These are phyloP conservation scores for Phytophthora rubi DNA, from an alignment of 352 stramenopile genomes.

Conservation along the genomic window DNA sequence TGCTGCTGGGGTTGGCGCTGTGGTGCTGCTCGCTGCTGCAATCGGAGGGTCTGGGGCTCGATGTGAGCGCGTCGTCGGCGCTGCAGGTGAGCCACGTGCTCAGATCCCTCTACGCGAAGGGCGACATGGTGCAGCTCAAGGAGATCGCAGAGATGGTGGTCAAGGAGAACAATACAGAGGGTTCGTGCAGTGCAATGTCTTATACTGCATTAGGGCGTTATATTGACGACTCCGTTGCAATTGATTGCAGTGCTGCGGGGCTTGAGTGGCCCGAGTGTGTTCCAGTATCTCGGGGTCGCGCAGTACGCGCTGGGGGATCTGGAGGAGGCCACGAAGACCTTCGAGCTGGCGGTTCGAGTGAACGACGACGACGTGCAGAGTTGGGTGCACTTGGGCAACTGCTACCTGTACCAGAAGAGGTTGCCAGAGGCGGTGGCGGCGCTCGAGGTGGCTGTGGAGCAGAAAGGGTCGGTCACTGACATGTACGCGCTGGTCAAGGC, in stretches of 20 bases:
- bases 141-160: slow-evolving; percentile 46
- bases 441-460: slow-evolving; percentile 56
- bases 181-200: slow-evolving; percentile 9
- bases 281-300: slow-evolving; percentile 71
- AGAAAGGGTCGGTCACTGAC: slow-evolving; percentile 43
- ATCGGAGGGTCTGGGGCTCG: slow-evolving; percentile 7
- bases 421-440: slow-evolving; percentile 48
- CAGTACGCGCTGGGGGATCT: slow-evolving; percentile 77
- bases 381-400: slow-evolving; percentile 78
- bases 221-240: background rate
- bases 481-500: slow-evolving; percentile 65
- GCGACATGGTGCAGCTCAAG: slow-evolving; percentile 61
- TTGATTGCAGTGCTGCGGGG: slow-evolving; percentile 37
- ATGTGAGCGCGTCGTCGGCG: slow-evolving; percentile 25
- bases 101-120: slow-evolving; percentile 40
- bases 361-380: slow-evolving; percentile 53
- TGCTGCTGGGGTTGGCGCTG: background rate
- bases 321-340: slow-evolving; percentile 60
- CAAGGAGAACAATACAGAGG: slow-evolving; percentile 45
- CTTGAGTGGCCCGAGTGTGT: slow-evolving; percentile 51
- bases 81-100: slow-evolving; percentile 48
- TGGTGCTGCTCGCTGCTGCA: slow-evolving; percentile 4
- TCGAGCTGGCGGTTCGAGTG: slow-evolving; percentile 57
- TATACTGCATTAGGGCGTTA: background rate
- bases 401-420: slow-evolving; percentile 64